Evolutionary conservation across 108 stramenopile species (phyloP).

Genomic region (Fragilariopsis cylindrus): DNA sequence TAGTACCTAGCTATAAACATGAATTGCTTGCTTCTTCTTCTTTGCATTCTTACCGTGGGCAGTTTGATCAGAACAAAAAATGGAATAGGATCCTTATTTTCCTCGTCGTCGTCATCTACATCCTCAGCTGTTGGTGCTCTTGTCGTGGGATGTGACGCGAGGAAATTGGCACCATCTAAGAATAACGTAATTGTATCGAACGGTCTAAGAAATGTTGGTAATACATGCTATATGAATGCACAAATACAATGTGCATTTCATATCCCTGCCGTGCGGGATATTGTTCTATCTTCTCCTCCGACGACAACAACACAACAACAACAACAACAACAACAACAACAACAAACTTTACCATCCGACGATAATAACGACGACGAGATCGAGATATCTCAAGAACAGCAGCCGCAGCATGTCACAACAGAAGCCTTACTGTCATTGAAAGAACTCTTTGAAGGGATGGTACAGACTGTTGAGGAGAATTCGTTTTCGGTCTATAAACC

Average conservation of each 20-base stretch:
- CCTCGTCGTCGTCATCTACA: neutral
- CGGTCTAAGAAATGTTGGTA: constrained; percentile 75
- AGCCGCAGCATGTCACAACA: neutral
- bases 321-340: neutral
- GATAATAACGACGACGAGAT: constrained; percentile 17
- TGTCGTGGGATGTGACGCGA: neutral
- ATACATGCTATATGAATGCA: constrained; percentile 85
- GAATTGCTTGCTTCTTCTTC: neutral
- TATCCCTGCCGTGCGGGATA: constrained; percentile 59
- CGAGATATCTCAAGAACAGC: constrained; percentile 2
- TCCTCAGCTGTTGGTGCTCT: neutral
- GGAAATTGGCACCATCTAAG: neutral
- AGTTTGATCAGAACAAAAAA: too few relatives aligned
- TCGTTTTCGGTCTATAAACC: constrained; percentile 5
- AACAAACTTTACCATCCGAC: constrained; percentile 6
- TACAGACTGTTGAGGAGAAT: constrained; percentile 13
- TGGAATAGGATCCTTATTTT: neutral
- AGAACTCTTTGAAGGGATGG: constrained; percentile 48
- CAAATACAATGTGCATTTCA: constrained; percentile 86
- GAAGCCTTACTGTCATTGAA: constrained; percentile 36
- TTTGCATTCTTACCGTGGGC: neutral
- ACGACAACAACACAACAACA: neutral
- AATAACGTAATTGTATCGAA: constrained; percentile 35
- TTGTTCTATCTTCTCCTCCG: constrained; percentile 28
- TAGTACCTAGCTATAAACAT: neutral